phyloP scores from a whole-genome alignment of 2,329 filamentous ascomycete species.

The Ceratocystiopsis minuta region DNA sequence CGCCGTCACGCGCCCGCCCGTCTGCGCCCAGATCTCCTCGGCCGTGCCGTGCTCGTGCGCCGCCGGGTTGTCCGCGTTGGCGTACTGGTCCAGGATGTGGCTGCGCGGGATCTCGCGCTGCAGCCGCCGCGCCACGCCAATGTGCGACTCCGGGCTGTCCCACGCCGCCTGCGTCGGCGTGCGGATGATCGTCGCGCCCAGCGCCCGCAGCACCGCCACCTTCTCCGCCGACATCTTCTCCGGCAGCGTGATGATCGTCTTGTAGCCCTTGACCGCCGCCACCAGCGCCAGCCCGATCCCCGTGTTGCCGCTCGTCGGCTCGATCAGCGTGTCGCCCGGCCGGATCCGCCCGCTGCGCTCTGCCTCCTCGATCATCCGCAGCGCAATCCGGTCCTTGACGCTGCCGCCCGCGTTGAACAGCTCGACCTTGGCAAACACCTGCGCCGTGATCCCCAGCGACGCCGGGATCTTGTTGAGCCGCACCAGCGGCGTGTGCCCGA shows the following conservation, averaged over 20 bases:
- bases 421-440: slow-evolving; percentile 82
- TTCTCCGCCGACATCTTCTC: slow-evolving; percentile 99
- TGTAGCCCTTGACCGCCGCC: slow-evolving; percentile 90
- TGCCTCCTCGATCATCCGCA: slow-evolving; percentile 94
- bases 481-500: slow-evolving; percentile 91
- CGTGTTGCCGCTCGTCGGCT: slow-evolving; percentile 96
- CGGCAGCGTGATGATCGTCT: slow-evolving; percentile 93
- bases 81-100: slow-evolving; percentile 93
- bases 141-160: slow-evolving; percentile 90
- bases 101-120: slow-evolving; percentile 94
- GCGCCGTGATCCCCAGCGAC: slow-evolving; percentile 72
- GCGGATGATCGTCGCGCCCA: slow-evolving; percentile 93
- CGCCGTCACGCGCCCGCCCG: slow-evolving; percentile 60
- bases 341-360: slow-evolving; percentile 85
- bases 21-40: slow-evolving; percentile 91
- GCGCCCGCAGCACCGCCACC: slow-evolving; percentile 79
- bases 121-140: slow-evolving; percentile 76
- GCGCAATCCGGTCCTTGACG: slow-evolving; percentile 86
- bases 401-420: slow-evolving; percentile 88
- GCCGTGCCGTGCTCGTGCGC: slow-evolving; percentile 91
- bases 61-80: slow-evolving; percentile 75
- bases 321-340: slow-evolving; percentile 90
- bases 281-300: slow-evolving; percentile 92
- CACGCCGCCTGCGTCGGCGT: slow-evolving; percentile 91
- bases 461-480: slow-evolving; percentile 84